These are phyloP conservation scores for Boletellus emodensis DNA, from an alignment of 768 basidiomycete genomes.

Conservation along the genomic window DNA sequence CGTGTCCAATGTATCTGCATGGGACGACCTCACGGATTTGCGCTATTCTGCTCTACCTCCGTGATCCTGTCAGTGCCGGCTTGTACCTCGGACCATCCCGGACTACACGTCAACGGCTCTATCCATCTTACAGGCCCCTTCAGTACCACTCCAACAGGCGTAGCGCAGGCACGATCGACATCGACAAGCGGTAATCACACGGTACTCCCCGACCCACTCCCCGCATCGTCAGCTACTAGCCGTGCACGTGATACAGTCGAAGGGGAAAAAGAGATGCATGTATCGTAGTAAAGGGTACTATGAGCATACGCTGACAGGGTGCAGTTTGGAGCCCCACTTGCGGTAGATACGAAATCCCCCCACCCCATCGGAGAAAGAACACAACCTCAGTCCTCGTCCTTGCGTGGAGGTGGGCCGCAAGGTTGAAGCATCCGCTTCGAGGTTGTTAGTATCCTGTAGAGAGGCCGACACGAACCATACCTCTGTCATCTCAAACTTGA, in stretches of 20 bases:
- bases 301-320: no score
- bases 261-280: no score
- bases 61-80: neutral
- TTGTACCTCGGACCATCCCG: neutral
- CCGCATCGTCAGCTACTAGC: no score
- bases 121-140: no score
- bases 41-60: neutral
- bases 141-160: no score
- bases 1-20: no score
- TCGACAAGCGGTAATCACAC: neutral
- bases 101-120: neutral
- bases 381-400: conserved; percentile 65
- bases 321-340: no score
- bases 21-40: no score
- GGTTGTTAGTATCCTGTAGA: conserved; percentile 22
- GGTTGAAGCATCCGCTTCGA: conserved; percentile 88
- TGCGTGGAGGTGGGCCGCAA: conserved; percentile 86
- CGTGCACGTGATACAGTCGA: no score
- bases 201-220: neutral
- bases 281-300: no score
- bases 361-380: neutral
- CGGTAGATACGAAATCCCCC: no score
- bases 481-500: conserved; percentile 95
- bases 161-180: neutral
- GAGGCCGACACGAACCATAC: conserved; percentile 36